Base-by-base conservation (phyloP, 2,329 filamentous ascomycete species). In the Stagonosporopsis chrysanthemi region DNA sequence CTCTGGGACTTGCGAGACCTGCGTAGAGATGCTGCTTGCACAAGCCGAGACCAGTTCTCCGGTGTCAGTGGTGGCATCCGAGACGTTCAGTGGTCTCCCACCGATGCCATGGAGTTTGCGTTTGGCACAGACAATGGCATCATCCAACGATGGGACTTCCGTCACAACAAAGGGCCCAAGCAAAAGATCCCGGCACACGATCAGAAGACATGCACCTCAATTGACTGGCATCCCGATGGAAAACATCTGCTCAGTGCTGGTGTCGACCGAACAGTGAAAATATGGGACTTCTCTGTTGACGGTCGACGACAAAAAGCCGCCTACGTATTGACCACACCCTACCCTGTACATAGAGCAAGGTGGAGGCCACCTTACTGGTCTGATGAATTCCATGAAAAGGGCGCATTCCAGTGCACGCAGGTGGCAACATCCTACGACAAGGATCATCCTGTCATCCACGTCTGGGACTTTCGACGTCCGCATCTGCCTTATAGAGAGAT, bases 201-300 rank as follows among this genome's bases (percentile, higher is more conserved):
- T 62, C 69, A 73, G 60, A 82, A 81, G 60, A 80, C 80, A 4
- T 88, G 86, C 75, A 86, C 83, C 59, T 81, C 85, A 6, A 82
- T 89, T 33, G 86, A 89, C 69, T 89, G 86, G 86, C 86, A 89
- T 67, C 86, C 86, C 1, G 86, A 88, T 64, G 86, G 86, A 6
- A 87, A 84, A 66, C 85, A 88, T 69, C 76, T 89, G 9, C 80
- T 85, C 51, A 88, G 85, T 63, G 85, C 84, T n/a, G 82, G 86
- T 49, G 79, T 82, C 22, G 86, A 89, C 70, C 84, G 83, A 56
- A 84, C 84, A 28, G 82, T 88, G 60, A 85, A 85, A 69, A 81
- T 88, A 26, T 89, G 86, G 85, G 85, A 88, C 69, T 84, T 88
- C 54, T 84, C 84, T 4, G 76, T 79, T 2, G 79, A 82, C 52